Conservation (phyloP, 169 alveolate species). For the Babesia ovis region DNA sequence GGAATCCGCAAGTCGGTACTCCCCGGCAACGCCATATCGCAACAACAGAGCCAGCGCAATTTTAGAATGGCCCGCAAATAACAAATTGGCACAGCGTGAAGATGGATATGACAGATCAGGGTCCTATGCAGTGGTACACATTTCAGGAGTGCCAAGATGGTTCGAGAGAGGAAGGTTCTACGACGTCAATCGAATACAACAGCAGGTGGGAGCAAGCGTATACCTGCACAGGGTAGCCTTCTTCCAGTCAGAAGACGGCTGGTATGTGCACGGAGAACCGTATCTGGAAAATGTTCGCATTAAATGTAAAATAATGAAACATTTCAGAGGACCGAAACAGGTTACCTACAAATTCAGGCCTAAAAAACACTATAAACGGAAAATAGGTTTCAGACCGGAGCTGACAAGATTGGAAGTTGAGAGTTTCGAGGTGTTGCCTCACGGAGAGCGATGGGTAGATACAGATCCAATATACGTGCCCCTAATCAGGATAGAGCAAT, state of each 20-base stretch:
- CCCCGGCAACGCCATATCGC: neutral
- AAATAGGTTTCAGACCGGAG: conserved; percentile 78
- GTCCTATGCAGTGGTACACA: conserved; percentile 73
- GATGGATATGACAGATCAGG: conserved; percentile 83
- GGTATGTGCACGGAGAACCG: conserved; percentile 77
- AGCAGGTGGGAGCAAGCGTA: conserved; percentile 75
- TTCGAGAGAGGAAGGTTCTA: conserved; percentile 83
- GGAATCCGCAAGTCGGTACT: conserved; percentile 2
- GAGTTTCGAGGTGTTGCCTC: conserved; percentile 53
- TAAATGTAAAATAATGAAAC: conserved; percentile 73
- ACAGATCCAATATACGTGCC: conserved; percentile 57
- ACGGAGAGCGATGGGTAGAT: conserved; percentile 28
- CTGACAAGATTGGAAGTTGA: conserved; percentile 74
- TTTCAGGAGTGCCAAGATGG: conserved; percentile 81
- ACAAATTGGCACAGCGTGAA: conserved; percentile 66
- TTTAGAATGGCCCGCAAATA: conserved; percentile 80
- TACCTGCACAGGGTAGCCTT: conserved; percentile 75
- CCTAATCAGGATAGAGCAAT: conserved; percentile 43
- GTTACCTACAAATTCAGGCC: conserved; percentile 76
- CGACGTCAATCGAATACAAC: conserved; percentile 81
- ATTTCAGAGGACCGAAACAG: conserved; percentile 83
- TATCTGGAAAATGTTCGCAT: conserved; percentile 80
- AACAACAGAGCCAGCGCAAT: conserved; percentile 8
- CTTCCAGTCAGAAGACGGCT: conserved; percentile 75
- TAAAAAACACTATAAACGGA: conserved; percentile 79